These are phyloP conservation scores for Xylariaceae sp. DNA, from an alignment of 2,329 filamentous ascomycete genomes.

Conservation along the genomic window DNA sequence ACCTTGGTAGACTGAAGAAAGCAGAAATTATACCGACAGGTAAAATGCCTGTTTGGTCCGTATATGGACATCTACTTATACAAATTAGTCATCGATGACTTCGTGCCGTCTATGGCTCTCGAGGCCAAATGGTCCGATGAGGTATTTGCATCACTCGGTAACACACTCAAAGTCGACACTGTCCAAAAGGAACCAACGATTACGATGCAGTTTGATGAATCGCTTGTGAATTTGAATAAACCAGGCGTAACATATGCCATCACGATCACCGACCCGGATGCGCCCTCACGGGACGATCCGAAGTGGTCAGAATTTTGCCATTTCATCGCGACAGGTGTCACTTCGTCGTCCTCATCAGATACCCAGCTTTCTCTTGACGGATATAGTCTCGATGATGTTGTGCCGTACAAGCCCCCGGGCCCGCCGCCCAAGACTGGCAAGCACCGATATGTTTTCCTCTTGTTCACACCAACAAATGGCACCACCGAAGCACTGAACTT, in stretches of 20 bases:
- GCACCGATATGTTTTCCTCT: conserved; percentile 40
- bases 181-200: conserved; percentile 32
- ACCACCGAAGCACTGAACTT: conserved; percentile 31
- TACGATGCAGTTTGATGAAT: too few relatives aligned
- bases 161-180: conserved; percentile 36
- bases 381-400: conserved; percentile 31
- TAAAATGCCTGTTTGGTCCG: conserved; percentile 6
- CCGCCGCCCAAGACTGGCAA: conserved; percentile 38
- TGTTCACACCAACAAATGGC: conserved; percentile 35
- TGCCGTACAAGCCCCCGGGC: conserved; percentile 37
- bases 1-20: conserved; percentile 21
- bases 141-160: conserved; percentile 45
- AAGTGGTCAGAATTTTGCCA: conserved; percentile 44
- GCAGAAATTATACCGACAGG: conserved; percentile 30
- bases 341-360: conserved; percentile 15
- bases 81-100: conserved; percentile 56
- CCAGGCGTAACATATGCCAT: conserved; percentile 28
- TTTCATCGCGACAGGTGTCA: conserved; percentile 36
- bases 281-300: conserved; percentile 36
- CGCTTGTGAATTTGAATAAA: too few relatives aligned
- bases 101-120: conserved; percentile 49
- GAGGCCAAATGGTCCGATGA: conserved; percentile 41
- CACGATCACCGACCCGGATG: conserved; percentile 39
- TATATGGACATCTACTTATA: not conserved
- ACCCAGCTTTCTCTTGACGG: too few relatives aligned